Base-by-base conservation (phyloP, 2,329 filamentous ascomycete species). In the Fusarium citri region DNA sequence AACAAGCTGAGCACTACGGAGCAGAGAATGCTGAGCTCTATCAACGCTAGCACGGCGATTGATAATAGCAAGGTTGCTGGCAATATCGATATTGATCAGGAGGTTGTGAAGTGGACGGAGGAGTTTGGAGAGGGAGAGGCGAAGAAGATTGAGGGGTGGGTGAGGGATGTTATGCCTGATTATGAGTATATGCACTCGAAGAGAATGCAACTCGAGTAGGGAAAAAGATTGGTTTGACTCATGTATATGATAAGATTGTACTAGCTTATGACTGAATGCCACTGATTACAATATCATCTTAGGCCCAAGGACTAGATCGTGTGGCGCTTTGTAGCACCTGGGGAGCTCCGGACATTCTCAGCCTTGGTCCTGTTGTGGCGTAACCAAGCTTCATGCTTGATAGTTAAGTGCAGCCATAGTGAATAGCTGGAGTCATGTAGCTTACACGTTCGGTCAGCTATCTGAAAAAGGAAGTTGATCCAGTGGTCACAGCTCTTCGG, bases 91-190 rank as follows among this genome's bases (percentile, higher is more conserved):
- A 68, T 72, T 16, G 61, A 59, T 6, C 10, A 72, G 6, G 69
- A 72, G 45, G 59, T 42, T 22, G 50, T 31, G 4, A 72, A 70
- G 54, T 72, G 69, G 69, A 68, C 18, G n/a, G 34, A n/a, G 5
- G 69, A 72, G 9, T 70, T 72, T 54, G 69, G 69, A 1, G 55
- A 55, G 10, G 55, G 45, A 18, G 69, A n/a, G 2, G 69, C 41
- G 2, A 51, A 28, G 25, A 70, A 59, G 18, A n/a, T 72, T n/a
- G 59, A 72, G 45, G 40, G 51, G 23, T 70, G 59, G 69, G 69
- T 72, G 10, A 50, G 56, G 8, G 62, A 62, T 48, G 56, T 57
- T 8, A 68, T 72, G 62, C 46, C 48, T 7, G 59, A 72, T 40
- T 72, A 72, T 20, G 42, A 59, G 16, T 72, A 53, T 46, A 22